Base-by-base conservation (phyloP, 805 yeast species). In the Metschnikowia matae region DNA sequence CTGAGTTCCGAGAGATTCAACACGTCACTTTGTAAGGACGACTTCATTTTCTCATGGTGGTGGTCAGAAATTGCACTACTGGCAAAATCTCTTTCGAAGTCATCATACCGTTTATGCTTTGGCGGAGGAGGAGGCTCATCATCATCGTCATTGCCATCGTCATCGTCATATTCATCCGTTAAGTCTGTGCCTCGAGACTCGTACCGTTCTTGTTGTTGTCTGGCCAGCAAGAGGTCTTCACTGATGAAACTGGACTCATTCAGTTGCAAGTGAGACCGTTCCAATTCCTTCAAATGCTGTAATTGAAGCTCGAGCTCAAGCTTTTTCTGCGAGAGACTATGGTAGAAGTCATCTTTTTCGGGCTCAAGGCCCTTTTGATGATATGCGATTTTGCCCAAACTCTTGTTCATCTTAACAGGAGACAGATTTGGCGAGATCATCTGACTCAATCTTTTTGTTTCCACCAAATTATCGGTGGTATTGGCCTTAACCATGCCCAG, bases 1-100 rank as follows among this genome's bases (percentile, higher is more conserved):
- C 94, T 86, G 54, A 87, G 78, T 63, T 87, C 94, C 34, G 90
- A 84, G 48, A 73, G 61, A 48, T 73, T 74, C 49, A 73, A 66
- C 4, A 74, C 78, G 52, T 74, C 79, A 58, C 77, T 72, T 57
- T 74, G 80, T 43, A 73, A 61, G 15, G 46, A 44, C 2, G 77
- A 71, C 50, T 73, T 69, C 48, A 71, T 61, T 3, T 76, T 71
- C 50, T 64, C 69, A 42, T 67, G 48, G 44, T 67, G 47, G 42
- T 67, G 70, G 6, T 70, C 64, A 14, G 39, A 35, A 2, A 11
- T 8, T 2, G 31, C 20, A 14, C 31, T n/a, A 10, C n/a, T 15
- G 15, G 26, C 34, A 13, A 20, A 31, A 8, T 41, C 70, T 23
- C 64, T 61, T 38, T 57, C 62, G 54, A 70, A 70, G 49, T 69